Percentiles rank a stretch among this genome's conserved stretches.
Evolutionary conservation across 306 rosid species (phyloP).

Genomic region (Vicia sativa): DNA sequence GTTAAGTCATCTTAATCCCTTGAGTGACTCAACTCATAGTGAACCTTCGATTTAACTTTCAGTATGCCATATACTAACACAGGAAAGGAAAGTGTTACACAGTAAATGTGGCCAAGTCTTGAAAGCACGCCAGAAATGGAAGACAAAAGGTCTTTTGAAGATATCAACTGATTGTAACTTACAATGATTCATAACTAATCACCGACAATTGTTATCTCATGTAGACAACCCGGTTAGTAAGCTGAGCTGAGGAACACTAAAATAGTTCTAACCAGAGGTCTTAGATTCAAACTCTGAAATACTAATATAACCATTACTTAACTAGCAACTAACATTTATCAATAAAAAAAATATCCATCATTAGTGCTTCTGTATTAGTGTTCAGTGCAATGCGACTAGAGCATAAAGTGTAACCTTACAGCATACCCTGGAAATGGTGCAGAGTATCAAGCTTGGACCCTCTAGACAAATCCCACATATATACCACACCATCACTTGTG

Average conservation of each 20-base stretch:
- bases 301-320: not conserved
- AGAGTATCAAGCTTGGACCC: conserved; percentile 65
- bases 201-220: not conserved
- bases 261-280: not conserved
- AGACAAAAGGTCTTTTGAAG: conserved; percentile 27
- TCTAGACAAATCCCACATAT: conserved; percentile 70
- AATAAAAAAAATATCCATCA: not conserved
- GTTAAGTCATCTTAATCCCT: not conserved
- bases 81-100: conserved; percentile 13
- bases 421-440: conserved; percentile 73
- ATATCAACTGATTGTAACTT: conserved; percentile 11
- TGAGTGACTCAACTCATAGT: not conserved
- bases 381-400: conserved; percentile 8
- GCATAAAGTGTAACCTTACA: conserved; percentile 26
- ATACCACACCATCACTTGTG: conserved; percentile 65
- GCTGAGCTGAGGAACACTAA: not conserved
- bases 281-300: not conserved
- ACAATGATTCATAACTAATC: not conserved
- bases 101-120: conserved; percentile 19
- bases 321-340: not conserved
- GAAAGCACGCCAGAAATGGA: not conserved
- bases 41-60: conserved; percentile 14
- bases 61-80: conserved; percentile 1
- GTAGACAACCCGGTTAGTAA: not conserved
- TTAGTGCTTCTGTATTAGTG: not conserved